Evolutionary conservation across 2,329 filamentous ascomycete genomes (phyloP).

Genomic region (Trichoderma atrobrunneum): DNA sequence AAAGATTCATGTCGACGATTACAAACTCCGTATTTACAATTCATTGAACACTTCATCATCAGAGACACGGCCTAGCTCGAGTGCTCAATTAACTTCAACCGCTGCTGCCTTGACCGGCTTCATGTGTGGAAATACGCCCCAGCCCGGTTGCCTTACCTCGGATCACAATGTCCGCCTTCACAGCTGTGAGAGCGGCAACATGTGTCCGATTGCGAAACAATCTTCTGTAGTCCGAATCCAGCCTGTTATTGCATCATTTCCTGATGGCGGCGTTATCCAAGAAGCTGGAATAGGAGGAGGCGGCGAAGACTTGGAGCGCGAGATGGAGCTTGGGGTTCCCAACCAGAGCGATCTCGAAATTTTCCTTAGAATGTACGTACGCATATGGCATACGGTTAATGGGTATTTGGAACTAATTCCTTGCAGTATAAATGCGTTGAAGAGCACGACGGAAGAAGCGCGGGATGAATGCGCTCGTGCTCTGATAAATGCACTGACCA

Average conservation of each 20-base stretch:
- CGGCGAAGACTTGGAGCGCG: conserved; percentile 67
- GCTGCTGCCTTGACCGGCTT: conserved; percentile 70
- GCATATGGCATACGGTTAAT: background rate
- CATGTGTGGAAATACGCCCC: conserved; percentile 66
- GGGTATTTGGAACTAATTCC: background rate
- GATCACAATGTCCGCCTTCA: conserved; percentile 67
- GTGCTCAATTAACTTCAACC: conserved; percentile 52
- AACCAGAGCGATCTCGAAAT: conserved; percentile 52
- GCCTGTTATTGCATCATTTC: conserved; percentile 68
- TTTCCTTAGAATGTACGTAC: conserved; percentile 42
- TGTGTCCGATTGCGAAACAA: conserved; percentile 50
- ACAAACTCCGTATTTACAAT: conserved; percentile 71
- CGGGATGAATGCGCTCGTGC: background rate
- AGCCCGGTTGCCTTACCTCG: conserved; percentile 69
- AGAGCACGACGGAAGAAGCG: conserved; percentile 9
- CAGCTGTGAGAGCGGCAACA: conserved; percentile 75
- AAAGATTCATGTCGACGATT: conserved; percentile 77
- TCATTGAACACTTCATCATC: conserved; percentile 52
- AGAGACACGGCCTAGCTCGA: conserved; percentile 38
- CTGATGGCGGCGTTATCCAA: conserved; percentile 59
- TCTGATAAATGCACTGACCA: conserved; percentile 22
- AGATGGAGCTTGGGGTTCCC: conserved; percentile 62
- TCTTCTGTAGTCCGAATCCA: conserved; percentile 68
- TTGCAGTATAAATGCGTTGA: conserved; percentile 24
- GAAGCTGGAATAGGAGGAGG: conserved; percentile 80